Evolutionary conservation across 257 asterid species (phyloP).

Genomic region (Capsicum baccatum): DNA sequence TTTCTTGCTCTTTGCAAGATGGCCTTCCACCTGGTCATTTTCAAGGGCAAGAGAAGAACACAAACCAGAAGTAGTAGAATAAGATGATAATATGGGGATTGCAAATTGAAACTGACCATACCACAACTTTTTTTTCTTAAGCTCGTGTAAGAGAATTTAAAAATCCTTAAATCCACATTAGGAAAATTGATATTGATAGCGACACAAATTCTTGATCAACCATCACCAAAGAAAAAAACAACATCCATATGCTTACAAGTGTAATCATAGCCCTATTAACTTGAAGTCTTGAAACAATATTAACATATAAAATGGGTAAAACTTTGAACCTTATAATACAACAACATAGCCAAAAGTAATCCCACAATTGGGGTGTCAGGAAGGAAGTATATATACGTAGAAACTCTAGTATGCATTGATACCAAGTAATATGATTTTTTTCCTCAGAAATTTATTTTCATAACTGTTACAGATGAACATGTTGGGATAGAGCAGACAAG

Average conservation of each 20-base stretch:
- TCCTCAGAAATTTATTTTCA: background rate
- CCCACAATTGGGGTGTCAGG: too few relatives aligned
- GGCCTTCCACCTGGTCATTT: constrained; percentile 52
- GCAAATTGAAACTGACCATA: background rate
- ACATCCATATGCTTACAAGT: background rate
- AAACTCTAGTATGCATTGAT: background rate
- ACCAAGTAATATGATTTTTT: too few relatives aligned
- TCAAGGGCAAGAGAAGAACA: constrained; percentile 22
- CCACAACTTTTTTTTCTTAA: background rate
- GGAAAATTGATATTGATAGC: background rate
- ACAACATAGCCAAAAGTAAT: too few relatives aligned
- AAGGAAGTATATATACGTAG: background rate
- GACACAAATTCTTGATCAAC: background rate
- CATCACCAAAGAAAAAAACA: background rate
- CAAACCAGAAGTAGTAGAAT: background rate
- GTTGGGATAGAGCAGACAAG: background rate
- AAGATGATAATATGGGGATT: background rate
- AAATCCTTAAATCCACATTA: background rate
- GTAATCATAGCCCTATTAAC: background rate
- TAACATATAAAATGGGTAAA: background rate
- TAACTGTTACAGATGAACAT: constrained; percentile 3
- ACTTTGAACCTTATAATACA: background rate
- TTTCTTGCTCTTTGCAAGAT: constrained; percentile 56
- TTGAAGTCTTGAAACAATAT: background rate
- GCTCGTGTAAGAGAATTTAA: background rate